Evolutionary conservation across 2,329 filamentous ascomycete genomes (phyloP).

Genomic region (Coniochaeta prunicola): DNA sequence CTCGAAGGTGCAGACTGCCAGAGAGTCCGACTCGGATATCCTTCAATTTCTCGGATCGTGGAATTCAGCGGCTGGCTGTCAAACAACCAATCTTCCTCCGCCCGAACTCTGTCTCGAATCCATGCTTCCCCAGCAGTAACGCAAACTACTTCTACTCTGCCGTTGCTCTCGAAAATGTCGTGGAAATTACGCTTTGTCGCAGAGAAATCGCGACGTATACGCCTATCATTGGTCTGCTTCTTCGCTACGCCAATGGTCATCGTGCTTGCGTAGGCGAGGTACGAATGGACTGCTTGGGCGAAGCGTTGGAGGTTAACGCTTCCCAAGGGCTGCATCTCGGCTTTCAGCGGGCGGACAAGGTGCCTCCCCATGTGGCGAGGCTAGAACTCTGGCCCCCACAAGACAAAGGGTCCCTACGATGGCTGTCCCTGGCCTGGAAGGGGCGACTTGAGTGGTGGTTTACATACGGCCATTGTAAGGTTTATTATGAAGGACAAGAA

Average conservation of each 20-base stretch:
- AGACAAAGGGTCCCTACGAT: neutral
- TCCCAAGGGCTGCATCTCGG: neutral
- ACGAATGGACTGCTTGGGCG: neutral
- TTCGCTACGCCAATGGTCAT: neutral
- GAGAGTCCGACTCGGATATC: no score
- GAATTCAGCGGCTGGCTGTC: no score
- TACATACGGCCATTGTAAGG: neutral
- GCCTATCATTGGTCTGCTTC: neutral
- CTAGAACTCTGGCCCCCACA: neutral
- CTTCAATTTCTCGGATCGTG: no score
- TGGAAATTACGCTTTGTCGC: neutral
- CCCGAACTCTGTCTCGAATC: no score
- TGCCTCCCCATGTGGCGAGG: neutral
- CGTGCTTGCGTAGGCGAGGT: neutral
- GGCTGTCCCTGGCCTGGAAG: neutral
- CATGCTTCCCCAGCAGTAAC: no score
- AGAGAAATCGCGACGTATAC: neutral
- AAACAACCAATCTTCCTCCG: no score
- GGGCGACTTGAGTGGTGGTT: neutral
- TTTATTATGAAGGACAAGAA: neutral
- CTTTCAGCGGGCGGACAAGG: neutral
- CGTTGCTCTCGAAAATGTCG: neutral
- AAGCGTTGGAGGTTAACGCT: neutral
- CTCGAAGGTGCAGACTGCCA: no score
- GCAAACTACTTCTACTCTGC: no score